phyloP scores from a whole-genome alignment of 163 green algal species.

The Volvox carteri region DNA sequence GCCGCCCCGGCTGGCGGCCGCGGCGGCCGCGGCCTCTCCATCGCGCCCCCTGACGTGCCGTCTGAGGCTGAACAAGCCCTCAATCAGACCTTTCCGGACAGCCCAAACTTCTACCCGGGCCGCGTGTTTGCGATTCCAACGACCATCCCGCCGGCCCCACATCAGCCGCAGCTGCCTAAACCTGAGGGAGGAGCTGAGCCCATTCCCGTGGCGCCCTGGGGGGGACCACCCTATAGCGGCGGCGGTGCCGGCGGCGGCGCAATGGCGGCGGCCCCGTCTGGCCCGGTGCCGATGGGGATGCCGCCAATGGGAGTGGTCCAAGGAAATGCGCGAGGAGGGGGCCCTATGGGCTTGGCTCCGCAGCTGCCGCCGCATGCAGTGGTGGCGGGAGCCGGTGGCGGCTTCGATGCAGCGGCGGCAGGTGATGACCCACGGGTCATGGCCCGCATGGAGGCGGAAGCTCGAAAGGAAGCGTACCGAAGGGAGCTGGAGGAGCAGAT shows the following conservation, averaged over 20 bases:
- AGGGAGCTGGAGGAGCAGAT: slow-evolving; percentile 57
- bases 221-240: background rate
- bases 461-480: slow-evolving; percentile 45
- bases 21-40: background rate
- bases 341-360: background rate
- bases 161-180: background rate
- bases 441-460: slow-evolving; percentile 31
- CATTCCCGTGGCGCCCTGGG: background rate
- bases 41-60: background rate
- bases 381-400: too few species aligned
- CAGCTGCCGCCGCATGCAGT: too few species aligned
- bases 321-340: background rate
- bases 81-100: slow-evolving; percentile 58
- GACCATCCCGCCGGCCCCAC: slow-evolving; percentile 17
- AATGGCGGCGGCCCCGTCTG: background rate
- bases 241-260: background rate
- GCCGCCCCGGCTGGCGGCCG: background rate
- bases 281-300: background rate
- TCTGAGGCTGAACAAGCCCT: background rate
- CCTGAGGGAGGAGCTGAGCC: slow-evolving; percentile 4
- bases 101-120: slow-evolving; percentile 54
- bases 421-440: background rate
- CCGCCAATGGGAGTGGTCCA: too few species aligned
- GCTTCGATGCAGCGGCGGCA: too few species aligned
- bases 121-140: slow-evolving; percentile 48